Evolutionary conservation across 192 early-diverging fungal species (phyloP).

Genomic region (Physocladia obscura): DNA sequence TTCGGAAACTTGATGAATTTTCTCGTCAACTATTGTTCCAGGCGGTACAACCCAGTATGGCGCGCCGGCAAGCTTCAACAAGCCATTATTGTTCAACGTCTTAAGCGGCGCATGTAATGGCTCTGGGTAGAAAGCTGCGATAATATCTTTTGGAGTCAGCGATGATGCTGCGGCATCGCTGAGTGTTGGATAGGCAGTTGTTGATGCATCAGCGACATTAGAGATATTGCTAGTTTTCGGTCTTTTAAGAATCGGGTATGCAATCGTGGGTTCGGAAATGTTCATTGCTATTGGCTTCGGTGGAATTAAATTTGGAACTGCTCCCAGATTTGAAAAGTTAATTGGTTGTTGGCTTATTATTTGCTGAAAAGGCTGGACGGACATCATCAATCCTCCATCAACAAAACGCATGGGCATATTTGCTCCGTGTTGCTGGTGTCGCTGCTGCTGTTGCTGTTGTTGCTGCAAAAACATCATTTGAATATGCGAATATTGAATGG

Average conservation of each 20-base stretch:
- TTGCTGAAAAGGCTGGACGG: no score
- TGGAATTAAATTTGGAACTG: neutral
- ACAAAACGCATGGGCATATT: no score
- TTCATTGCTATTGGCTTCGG: no score
- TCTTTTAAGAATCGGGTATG: no score
- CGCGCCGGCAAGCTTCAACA: neutral
- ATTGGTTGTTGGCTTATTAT: neutral
- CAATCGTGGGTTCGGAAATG: no score
- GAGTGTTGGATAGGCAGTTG: no score
- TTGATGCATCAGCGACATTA: no score
- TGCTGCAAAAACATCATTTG: no score
- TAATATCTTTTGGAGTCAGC: constrained; percentile 16
- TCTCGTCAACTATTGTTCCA: neutral
- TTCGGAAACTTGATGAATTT: constrained; percentile 4
- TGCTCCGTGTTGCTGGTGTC: no score
- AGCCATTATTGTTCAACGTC: neutral
- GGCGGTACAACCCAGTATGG: constrained; percentile 19
- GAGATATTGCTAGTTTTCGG: no score
- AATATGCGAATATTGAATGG: neutral
- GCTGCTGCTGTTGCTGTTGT: no score
- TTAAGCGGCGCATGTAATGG: neutral
- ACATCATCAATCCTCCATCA: no score
- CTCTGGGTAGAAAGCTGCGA: constrained; percentile 11
- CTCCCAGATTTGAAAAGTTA: neutral
- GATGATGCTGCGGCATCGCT: neutral